Conservation (phyloP, 768 basidiomycete species). For the Collybia nuda region DNA sequence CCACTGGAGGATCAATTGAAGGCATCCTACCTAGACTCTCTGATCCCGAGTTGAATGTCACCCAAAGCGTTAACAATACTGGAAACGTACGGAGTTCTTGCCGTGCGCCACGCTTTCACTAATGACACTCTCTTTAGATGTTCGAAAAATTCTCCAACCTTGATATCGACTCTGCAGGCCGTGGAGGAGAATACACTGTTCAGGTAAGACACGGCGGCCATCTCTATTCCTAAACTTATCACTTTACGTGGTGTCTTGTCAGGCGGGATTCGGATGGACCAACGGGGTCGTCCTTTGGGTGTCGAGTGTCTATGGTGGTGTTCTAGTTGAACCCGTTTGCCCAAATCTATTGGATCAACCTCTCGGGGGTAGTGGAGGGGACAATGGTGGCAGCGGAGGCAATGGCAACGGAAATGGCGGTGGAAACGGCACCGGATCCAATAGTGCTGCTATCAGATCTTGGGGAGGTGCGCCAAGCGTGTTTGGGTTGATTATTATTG, state of each 20-base stretch:
- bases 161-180: conserved; percentile 77
- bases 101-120: neutral
- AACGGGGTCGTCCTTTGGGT: conserved; percentile 82
- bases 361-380: conserved; percentile 1
- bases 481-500: too few relatives aligned
- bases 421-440: too few relatives aligned
- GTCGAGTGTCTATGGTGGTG: conserved; percentile 61
- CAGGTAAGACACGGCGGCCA: conserved; percentile 43
- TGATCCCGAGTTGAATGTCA: conserved; percentile 67
- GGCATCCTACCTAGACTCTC: conserved; percentile 70
- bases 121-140: conserved; percentile 49
- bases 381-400: conserved; percentile 14
- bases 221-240: neutral
- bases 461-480: conserved; percentile 2
- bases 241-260: too few relatives aligned
- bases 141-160: conserved; percentile 84
- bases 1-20: conserved; percentile 85
- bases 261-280: conserved; percentile 88
- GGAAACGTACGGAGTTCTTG: neutral
- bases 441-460: conserved; percentile 1
- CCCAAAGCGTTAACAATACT: conserved; percentile 44
- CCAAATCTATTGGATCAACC: conserved; percentile 40
- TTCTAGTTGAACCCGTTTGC: conserved; percentile 63
- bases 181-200: conserved; percentile 87
- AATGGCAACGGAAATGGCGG: too few relatives aligned